A percentile compares a stretch with the other conserved stretches of the same genome.
These are phyloP conservation scores for Zoysia japonica DNA, from an alignment of 176 grass and related monocot species.

Conservation along the genomic window DNA sequence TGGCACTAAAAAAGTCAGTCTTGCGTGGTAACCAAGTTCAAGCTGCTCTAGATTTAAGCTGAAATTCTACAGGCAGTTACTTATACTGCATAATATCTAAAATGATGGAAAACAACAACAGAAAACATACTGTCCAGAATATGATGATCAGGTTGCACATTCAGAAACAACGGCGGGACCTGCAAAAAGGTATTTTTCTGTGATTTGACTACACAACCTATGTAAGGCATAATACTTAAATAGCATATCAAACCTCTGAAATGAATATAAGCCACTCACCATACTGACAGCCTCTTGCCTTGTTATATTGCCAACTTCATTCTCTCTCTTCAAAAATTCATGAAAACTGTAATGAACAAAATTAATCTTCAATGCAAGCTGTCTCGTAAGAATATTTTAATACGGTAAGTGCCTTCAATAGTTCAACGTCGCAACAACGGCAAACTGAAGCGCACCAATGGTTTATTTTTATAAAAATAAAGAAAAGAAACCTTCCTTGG, in stretches of 20 bases:
- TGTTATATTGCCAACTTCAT: slow-evolving; percentile 98
- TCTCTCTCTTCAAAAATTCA: slow-evolving; percentile 96
- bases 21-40: slow-evolving; percentile 18
- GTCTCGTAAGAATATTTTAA: slow-evolving; percentile 26
- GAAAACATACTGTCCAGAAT: slow-evolving; percentile 91
- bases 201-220: slow-evolving; percentile 6
- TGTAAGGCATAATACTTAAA: slow-evolving; percentile 35
- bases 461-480: not conserved
- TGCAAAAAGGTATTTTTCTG: slow-evolving; percentile 42
- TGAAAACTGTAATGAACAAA: slow-evolving; percentile 64
- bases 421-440: slow-evolving; percentile 12
- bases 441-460: not conserved
- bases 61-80: not conserved
- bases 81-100: slow-evolving; percentile 12
- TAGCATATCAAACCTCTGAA: not conserved
- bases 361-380: slow-evolving; percentile 27
- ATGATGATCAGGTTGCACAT: slow-evolving; percentile 86
- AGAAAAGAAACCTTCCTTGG: not conserved
- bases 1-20: not conserved
- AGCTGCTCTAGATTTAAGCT: not conserved
- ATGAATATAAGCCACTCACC: slow-evolving; percentile 57
- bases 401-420: not conserved
- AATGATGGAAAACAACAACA: slow-evolving; percentile 16
- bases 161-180: slow-evolving; percentile 96
- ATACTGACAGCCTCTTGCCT: slow-evolving; percentile 99